Evolutionary conservation across 2,329 filamentous ascomycete genomes (phyloP).

Genomic region (Paraphaeosphaeria sporulosa): DNA sequence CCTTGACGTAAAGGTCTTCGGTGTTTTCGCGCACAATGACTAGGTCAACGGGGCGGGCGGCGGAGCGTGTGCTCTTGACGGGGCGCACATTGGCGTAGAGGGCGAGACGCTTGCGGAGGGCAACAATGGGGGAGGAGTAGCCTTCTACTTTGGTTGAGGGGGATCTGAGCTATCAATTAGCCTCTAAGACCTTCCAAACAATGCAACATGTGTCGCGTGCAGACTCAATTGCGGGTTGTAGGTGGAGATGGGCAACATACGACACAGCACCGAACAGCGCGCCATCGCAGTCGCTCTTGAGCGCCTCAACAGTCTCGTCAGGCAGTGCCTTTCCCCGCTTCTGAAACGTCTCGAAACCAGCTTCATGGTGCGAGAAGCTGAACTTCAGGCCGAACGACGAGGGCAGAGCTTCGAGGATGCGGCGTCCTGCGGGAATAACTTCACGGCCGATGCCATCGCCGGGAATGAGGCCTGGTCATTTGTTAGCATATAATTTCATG

Average conservation of each 20-base stretch:
- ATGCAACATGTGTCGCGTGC: not conserved
- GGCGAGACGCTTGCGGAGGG: conserved; percentile 91
- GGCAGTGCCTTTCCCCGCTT: conserved; percentile 87
- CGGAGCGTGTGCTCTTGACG: conserved; percentile 80
- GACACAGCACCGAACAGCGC: conserved; percentile 95
- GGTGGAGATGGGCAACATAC: conserved; percentile 39
- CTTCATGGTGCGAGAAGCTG: conserved; percentile 90
- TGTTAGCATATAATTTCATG: not conserved
- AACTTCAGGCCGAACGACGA: conserved; percentile 91
- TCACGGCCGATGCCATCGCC: conserved; percentile 98
- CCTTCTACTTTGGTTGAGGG: conserved; percentile 89
- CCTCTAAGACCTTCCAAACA: no score
- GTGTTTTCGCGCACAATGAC: conserved; percentile 99
- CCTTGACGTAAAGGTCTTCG: conserved; percentile 97
- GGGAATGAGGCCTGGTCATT: conserved; percentile 80
- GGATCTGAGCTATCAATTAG: conserved; percentile 61
- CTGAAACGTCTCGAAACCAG: conserved; percentile 94
- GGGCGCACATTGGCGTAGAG: conserved; percentile 98
- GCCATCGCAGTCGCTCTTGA: conserved; percentile 91
- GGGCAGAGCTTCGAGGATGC: conserved; percentile 90
- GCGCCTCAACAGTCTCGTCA: conserved; percentile 86
- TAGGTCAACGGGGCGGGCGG: conserved; percentile 79
- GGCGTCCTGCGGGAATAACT: conserved; percentile 92
- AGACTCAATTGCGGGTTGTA: not conserved
- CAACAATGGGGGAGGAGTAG: conserved; percentile 96